Conservation (phyloP, 768 basidiomycete species). For the Trametes gibbosa region DNA sequence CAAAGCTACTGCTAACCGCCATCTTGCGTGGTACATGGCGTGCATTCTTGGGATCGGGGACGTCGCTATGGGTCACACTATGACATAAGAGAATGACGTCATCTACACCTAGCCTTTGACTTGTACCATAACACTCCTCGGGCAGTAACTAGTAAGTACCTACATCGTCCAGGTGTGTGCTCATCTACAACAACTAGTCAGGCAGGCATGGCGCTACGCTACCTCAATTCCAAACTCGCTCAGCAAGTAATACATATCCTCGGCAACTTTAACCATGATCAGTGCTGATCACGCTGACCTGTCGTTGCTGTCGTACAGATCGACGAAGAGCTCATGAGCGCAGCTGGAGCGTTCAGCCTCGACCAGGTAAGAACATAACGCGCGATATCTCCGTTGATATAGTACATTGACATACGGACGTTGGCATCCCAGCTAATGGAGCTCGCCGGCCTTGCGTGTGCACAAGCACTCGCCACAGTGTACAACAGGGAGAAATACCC, state of each 20-base stretch:
- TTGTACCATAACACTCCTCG: too few relatives aligned
- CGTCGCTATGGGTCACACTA: too few relatives aligned
- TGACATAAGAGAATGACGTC: too few relatives aligned
- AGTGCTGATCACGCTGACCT: background rate
- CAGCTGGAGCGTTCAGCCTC: constrained; percentile 87
- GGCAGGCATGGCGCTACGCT: background rate
- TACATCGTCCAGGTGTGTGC: too few relatives aligned
- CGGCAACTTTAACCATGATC: background rate
- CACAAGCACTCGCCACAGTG: constrained; percentile 78
- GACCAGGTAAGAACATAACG: constrained; percentile 63
- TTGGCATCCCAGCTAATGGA: constrained; percentile 76
- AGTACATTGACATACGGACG: background rate
- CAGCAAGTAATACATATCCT: background rate
- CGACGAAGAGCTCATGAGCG: constrained; percentile 90
- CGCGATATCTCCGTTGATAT: background rate
- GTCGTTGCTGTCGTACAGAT: constrained; percentile 49
- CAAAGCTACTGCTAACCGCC: too few relatives aligned
- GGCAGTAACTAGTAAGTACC: too few relatives aligned
- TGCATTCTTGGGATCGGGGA: too few relatives aligned
- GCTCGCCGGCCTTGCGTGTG: constrained; percentile 91
- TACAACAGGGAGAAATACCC: constrained; percentile 68
- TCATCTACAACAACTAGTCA: too few relatives aligned
- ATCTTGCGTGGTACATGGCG: too few relatives aligned
- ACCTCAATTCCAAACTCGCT: background rate
- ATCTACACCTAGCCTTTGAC: too few relatives aligned